phyloP scores from a whole-genome alignment of 2,329 filamentous ascomycete species.

The Aspergillus amoenus region DNA sequence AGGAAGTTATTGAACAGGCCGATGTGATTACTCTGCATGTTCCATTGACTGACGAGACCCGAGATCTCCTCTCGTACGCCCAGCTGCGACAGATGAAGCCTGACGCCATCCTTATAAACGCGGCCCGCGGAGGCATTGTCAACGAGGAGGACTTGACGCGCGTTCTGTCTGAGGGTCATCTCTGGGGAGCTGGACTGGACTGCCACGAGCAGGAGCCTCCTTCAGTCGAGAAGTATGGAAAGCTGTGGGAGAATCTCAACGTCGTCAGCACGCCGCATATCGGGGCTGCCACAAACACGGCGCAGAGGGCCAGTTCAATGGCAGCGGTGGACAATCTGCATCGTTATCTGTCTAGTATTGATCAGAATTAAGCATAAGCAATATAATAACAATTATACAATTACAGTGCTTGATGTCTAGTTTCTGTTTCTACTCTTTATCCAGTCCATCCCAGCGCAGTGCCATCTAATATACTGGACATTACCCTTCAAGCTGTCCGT shows the following conservation, averaged over 20 bases:
- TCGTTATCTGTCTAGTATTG: constrained; percentile 13
- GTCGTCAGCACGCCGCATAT: constrained; percentile 48
- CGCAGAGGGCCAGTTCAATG: constrained; percentile 37
- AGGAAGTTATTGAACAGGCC: constrained; percentile 32
- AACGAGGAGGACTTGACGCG: constrained; percentile 37
- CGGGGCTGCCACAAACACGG: constrained; percentile 46
- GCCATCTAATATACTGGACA: constrained; percentile 19
- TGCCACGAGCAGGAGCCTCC: constrained; percentile 45
- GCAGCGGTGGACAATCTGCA: constrained; percentile 36
- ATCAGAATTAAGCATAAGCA: background rate
- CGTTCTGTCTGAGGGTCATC: constrained; percentile 32
- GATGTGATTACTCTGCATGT: constrained; percentile 43
- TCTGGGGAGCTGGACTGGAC: constrained; percentile 44
- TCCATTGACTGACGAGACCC: constrained; percentile 36
- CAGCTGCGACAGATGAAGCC: constrained; percentile 39
- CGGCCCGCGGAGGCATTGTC: constrained; percentile 43
- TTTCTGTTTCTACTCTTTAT: background rate
- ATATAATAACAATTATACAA: too few species aligned
- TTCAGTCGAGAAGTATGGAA: constrained; percentile 30
- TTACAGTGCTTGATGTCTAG: too few species aligned
- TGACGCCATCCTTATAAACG: constrained; percentile 42
- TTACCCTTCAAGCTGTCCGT: constrained; percentile 42
- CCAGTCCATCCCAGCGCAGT: constrained; percentile 13
- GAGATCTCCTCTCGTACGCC: constrained; percentile 30
- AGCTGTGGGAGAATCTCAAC: constrained; percentile 35